Conservation (phyloP, 768 basidiomycete genomes). For the Tylopilus rubrobrunneus region DNA sequence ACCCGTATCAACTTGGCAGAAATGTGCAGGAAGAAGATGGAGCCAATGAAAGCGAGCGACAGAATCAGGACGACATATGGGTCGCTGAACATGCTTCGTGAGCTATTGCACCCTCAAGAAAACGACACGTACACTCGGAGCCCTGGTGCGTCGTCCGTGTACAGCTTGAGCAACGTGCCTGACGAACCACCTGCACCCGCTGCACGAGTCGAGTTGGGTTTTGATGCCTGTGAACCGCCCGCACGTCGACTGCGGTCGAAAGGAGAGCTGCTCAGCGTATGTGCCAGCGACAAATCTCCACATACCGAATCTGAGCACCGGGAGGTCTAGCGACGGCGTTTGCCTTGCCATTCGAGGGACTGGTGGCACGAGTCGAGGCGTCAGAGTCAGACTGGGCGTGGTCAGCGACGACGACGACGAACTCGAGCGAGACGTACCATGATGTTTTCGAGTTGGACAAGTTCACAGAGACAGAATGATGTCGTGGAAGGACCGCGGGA, state of each 20-base stretch:
- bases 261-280: background rate
- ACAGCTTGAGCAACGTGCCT: slow-evolving; percentile 98
- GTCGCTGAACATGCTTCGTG: slow-evolving; percentile 51
- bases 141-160: slow-evolving; percentile 97
- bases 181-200: slow-evolving; percentile 95
- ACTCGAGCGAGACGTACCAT: slow-evolving; percentile 32
- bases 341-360: slow-evolving; percentile 38
- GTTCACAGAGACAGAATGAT: slow-evolving; percentile 9
- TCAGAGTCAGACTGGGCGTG: slow-evolving; percentile 76
- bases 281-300: slow-evolving; percentile 7
- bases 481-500: slow-evolving; percentile 28
- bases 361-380: slow-evolving; percentile 43
- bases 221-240: slow-evolving; percentile 56
- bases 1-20: slow-evolving; percentile 90
- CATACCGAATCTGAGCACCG: slow-evolving; percentile 79
- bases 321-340: slow-evolving; percentile 66
- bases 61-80: slow-evolving; percentile 96
- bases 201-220: slow-evolving; percentile 83
- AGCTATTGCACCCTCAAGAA: background rate
- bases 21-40: slow-evolving; percentile 98
- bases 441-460: slow-evolving; percentile 1
- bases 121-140: slow-evolving; percentile 81
- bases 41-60: slow-evolving; percentile 94
- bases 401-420: background rate
- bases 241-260: slow-evolving; percentile 60